Conservation (phyloP, 129 eudicot species). For the Kitagawia praeruptora region DNA sequence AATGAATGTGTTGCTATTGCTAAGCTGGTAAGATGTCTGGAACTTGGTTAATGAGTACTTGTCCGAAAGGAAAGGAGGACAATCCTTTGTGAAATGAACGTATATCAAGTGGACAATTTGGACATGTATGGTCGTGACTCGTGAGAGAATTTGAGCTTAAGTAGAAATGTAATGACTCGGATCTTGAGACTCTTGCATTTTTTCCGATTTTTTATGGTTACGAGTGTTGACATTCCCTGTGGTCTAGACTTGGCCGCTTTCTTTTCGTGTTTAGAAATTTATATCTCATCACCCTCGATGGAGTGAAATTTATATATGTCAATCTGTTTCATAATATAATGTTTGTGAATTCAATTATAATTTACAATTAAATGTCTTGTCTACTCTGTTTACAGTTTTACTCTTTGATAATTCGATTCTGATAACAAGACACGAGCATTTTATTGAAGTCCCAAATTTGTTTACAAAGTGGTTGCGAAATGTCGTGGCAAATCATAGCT, state of each 20-base stretch:
- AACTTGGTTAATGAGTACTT: background rate
- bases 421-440: too few relatives aligned
- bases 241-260: background rate
- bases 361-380: too few relatives aligned
- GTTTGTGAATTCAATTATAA: background rate
- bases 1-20: constrained; percentile 8
- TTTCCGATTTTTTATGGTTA: background rate
- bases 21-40: background rate
- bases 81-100: background rate
- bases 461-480: too few relatives aligned
- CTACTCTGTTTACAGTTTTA: too few relatives aligned
- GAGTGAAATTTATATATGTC: background rate
- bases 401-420: too few relatives aligned
- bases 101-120: background rate
- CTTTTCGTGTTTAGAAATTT: background rate
- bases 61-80: background rate
- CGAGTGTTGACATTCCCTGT: background rate
- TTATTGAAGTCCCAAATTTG: too few relatives aligned
- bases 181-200: background rate
- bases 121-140: background rate
- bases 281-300: background rate
- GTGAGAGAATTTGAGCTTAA: background rate
- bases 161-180: background rate
- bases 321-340: background rate
- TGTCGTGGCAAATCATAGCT: too few relatives aligned